These are phyloP conservation scores for Stemphylium beticola DNA, from an alignment of 2,329 filamentous ascomycete species.

Conservation along the genomic window DNA sequence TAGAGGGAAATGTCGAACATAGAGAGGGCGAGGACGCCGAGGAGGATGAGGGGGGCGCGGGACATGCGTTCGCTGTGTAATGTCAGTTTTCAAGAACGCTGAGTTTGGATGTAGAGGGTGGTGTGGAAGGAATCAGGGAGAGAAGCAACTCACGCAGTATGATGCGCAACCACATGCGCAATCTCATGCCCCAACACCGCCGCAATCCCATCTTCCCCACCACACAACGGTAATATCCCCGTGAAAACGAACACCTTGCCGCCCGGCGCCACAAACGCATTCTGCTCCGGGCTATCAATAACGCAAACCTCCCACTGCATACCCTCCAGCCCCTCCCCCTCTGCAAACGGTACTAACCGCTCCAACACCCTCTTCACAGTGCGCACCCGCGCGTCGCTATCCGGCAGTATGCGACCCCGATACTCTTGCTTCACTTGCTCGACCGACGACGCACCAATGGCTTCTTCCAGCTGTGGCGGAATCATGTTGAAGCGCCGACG, in stretches of 20 bases:
- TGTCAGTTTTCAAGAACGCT: slow-evolving; percentile 1
- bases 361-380: slow-evolving; percentile 69
- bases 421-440: slow-evolving; percentile 63
- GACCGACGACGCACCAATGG: slow-evolving; percentile 62
- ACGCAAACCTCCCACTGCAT: slow-evolving; percentile 73
- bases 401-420: slow-evolving; percentile 62
- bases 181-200: slow-evolving; percentile 82
- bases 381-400: slow-evolving; percentile 63
- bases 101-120: neutral
- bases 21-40: slow-evolving; percentile 46
- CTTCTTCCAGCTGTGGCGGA: slow-evolving; percentile 61
- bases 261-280: slow-evolving; percentile 78
- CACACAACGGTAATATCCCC: slow-evolving; percentile 72
- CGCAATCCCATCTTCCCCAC: slow-evolving; percentile 72
- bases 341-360: slow-evolving; percentile 70
- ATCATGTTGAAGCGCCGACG: slow-evolving; percentile 76
- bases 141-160: slow-evolving; percentile 36
- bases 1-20: slow-evolving; percentile 52
- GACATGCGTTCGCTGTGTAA: slow-evolving; percentile 63
- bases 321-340: slow-evolving; percentile 52
- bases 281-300: slow-evolving; percentile 71
- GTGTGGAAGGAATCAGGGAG: neutral
- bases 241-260: slow-evolving; percentile 82
- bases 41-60: slow-evolving; percentile 47
- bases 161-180: slow-evolving; percentile 66